A percentile compares a stretch with the other conserved stretches of the same genome.
These are phyloP conservation scores for Metarhizium brunneum DNA, from an alignment of 2,329 filamentous ascomycete species.

Conservation along the genomic window DNA sequence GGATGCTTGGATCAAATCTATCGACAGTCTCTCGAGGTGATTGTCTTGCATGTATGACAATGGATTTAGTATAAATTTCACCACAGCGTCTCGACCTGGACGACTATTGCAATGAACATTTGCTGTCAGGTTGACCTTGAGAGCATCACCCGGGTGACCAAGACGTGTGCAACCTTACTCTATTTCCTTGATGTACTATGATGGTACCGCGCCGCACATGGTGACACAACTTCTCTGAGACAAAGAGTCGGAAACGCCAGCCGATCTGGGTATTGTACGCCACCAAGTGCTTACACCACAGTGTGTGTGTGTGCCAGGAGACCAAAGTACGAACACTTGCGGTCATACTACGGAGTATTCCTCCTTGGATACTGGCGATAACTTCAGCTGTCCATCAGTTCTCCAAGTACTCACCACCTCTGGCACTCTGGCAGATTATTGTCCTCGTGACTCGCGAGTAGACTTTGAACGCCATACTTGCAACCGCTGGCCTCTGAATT, in stretches of 20 bases:
- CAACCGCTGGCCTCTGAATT: no score
- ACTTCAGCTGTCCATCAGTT: not conserved
- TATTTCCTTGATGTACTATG: not conserved
- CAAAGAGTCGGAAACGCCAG: slow-evolving; percentile 3
- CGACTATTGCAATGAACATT: not conserved
- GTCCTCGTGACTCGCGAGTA: not conserved
- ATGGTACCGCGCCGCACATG: not conserved
- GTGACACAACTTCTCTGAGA: not conserved
- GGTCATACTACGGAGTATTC: not conserved
- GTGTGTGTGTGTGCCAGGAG: not conserved
- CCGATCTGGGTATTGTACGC: slow-evolving; percentile 3
- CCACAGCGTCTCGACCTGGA: not conserved
- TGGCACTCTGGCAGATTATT: not conserved
- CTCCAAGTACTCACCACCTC: not conserved
- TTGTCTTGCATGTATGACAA: not conserved
- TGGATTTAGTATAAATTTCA: not conserved
- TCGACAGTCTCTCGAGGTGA: not conserved
- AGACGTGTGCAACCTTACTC: not conserved
- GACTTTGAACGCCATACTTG: not conserved
- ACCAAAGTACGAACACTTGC: not conserved
- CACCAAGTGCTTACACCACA: slow-evolving; percentile 1
- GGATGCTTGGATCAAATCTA: not conserved
- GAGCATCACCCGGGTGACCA: not conserved
- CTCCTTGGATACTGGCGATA: not conserved
- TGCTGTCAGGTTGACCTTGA: not conserved